Evolutionary conservation across 2,329 filamentous ascomycete species (phyloP).

Genomic region (Colletotrichum chrysophilum): DNA sequence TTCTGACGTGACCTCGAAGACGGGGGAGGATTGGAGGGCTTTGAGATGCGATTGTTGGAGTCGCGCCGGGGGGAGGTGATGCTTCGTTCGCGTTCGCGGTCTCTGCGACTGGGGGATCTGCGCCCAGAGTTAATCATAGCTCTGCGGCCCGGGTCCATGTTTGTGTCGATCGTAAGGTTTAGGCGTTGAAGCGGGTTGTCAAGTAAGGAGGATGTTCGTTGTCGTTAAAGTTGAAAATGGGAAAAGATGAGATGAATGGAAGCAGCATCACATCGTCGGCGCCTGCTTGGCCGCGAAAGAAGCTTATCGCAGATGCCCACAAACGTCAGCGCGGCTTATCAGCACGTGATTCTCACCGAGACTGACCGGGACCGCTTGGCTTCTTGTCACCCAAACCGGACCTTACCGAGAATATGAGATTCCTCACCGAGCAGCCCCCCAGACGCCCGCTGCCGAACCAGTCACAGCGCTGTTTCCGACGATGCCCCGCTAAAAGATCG

Average conservation of each 20-base stretch:
- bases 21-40: conserved; percentile 44
- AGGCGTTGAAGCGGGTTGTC: background rate
- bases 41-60: conserved; percentile 60
- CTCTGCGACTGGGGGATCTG: conserved; percentile 42
- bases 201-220: background rate
- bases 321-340: conserved; percentile 4
- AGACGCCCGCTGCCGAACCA: background rate
- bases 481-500: background rate
- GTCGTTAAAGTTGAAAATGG: background rate
- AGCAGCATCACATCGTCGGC: background rate
- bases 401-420: background rate
- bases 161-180: conserved; percentile 18
- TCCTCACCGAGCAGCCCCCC: background rate
- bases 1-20: conserved; percentile 30
- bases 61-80: conserved; percentile 62
- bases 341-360: background rate
- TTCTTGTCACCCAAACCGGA: fast-evolving
- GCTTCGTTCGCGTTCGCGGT: conserved; percentile 40
- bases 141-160: conserved; percentile 60
- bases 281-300: background rate
- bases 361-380: background rate
- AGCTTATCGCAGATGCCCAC: background rate
- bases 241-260: background rate
- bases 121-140: conserved; percentile 56
- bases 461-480: background rate